These are phyloP conservation scores for Aspergillus biplanus DNA, from an alignment of 495 filamentous ascomycete species.

Conservation along the genomic window DNA sequence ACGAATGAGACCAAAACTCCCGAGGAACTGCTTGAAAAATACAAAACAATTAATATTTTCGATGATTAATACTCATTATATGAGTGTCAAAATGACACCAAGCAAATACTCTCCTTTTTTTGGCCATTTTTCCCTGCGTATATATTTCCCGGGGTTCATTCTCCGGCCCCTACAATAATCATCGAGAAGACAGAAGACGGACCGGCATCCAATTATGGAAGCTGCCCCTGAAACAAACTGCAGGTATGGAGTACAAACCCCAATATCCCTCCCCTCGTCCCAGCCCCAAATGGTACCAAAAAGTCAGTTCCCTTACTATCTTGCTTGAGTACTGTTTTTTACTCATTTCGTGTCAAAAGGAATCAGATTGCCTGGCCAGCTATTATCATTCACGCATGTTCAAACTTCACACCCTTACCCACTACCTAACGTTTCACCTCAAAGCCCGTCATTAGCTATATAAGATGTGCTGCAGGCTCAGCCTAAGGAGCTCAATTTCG, in stretches of 20 bases:
- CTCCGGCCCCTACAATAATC: neutral
- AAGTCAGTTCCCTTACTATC: neutral
- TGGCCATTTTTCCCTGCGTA: neutral
- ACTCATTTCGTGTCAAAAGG: no score
- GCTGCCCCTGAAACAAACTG: neutral
- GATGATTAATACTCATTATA: no score
- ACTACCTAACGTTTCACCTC: no score
- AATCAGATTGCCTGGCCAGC: no score
- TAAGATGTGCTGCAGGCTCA: neutral
- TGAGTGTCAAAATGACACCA: no score
- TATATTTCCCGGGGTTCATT: neutral
- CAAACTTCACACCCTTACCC: no score
- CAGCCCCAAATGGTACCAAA: neutral
- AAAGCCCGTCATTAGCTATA: neutral
- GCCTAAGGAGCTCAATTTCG: neutral
- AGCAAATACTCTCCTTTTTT: neutral
- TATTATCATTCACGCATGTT: no score
- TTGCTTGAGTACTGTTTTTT: neutral
- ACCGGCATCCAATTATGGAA: slow-evolving; percentile 10
- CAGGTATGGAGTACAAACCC: neutral
- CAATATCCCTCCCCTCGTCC: neutral
- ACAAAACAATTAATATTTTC: no score
- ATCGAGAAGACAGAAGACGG: neutral
- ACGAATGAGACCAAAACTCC: no score
- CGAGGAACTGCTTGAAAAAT: no score